These are phyloP conservation scores for Rhynchosporium secalis DNA, from an alignment of 2,329 filamentous ascomycete genomes.

Conservation along the genomic window DNA sequence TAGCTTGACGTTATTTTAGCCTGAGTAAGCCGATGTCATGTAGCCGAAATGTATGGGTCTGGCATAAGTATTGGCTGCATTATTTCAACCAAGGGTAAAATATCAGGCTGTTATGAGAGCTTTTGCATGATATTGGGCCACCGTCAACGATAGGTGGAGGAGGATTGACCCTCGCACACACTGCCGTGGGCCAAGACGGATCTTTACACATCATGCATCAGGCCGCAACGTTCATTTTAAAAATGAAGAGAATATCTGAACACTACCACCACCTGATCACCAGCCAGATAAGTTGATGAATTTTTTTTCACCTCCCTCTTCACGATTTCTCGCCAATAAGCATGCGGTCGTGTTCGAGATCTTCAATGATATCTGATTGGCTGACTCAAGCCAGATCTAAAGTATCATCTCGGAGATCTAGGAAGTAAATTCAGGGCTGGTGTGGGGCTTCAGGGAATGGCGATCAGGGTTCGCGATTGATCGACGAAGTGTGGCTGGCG, in stretches of 20 bases:
- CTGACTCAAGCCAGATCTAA: neutral
- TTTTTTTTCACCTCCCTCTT: constrained; percentile 3
- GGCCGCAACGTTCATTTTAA: neutral
- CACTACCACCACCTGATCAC: neutral
- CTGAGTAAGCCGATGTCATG: constrained; percentile 5
- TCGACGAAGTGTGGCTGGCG: constrained; percentile 11
- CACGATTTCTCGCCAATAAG: constrained; percentile 1
- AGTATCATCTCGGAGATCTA: neutral
- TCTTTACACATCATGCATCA: neutral
- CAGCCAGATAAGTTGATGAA: neutral
- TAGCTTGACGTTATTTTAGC: neutral
- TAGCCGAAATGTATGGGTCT: neutral
- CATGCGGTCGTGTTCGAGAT: neutral
- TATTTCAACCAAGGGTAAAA: neutral
- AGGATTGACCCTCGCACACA: too few species aligned
- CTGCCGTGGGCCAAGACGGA: constrained; percentile 9
- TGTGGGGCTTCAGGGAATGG: neutral
- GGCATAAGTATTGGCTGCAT: neutral
- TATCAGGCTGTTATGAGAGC: neutral
- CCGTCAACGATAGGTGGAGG: too few species aligned
- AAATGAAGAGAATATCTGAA: neutral
- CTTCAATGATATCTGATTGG: constrained; percentile 1
- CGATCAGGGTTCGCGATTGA: neutral
- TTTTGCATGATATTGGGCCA: too few species aligned
- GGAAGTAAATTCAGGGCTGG: neutral